A percentile compares a stretch with the other conserved stretches of the same genome.
These are phyloP conservation scores for Epithemia pelagica DNA, from an alignment of 108 stramenopile species.

Conservation along the genomic window DNA sequence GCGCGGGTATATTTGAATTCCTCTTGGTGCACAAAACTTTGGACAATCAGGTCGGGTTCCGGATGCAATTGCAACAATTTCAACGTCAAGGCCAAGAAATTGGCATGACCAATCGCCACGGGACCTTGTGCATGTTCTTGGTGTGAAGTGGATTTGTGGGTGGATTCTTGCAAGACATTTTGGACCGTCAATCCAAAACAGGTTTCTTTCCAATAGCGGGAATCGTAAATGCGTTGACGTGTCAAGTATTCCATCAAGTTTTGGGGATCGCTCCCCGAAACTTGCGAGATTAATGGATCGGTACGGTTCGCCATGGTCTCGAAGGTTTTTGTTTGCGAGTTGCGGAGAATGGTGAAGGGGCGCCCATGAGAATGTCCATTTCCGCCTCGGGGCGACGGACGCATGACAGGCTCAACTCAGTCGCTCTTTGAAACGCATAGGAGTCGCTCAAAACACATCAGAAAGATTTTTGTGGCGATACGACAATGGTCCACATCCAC, in stretches of 20 bases:
- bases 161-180: constrained; percentile 90
- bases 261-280: constrained; percentile 98
- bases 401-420: too few relatives aligned
- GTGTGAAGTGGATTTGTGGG: constrained; percentile 22
- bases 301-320: constrained; percentile 87
- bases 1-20: constrained; percentile 95
- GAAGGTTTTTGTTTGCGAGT: too few relatives aligned
- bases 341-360: too few relatives aligned
- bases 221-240: constrained; percentile 91
- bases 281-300: constrained; percentile 80
- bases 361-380: too few relatives aligned
- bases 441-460: too few relatives aligned
- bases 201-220: constrained; percentile 84
- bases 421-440: too few relatives aligned
- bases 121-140: neutral
- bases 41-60: constrained; percentile 83
- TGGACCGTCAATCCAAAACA: constrained; percentile 88
- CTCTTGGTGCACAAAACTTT: constrained; percentile 85
- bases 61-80: constrained; percentile 97
- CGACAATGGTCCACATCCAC: too few relatives aligned
- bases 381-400: too few relatives aligned
- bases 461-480: too few relatives aligned
- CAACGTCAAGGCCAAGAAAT: constrained; percentile 90
- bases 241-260: constrained; percentile 98
- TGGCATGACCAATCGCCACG: constrained; percentile 80